Conservation (phyloP, 805 yeast species). For the Grigorovia jiainica region DNA sequence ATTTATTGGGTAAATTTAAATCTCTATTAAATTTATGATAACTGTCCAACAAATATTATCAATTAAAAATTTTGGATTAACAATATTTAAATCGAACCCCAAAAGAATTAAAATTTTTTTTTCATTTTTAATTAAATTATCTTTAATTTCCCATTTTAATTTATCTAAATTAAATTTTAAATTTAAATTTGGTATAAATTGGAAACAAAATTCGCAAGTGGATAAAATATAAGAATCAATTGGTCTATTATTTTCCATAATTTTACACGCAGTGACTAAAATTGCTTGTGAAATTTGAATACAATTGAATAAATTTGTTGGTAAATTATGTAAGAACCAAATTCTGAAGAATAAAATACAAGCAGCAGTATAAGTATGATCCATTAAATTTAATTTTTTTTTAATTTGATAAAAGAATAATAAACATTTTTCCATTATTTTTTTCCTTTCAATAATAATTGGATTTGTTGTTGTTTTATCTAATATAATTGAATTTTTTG, state of each 20-base stretch:
- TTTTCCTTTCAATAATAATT: constrained; percentile 19
- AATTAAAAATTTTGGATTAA: constrained; percentile 27
- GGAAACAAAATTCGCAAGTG: constrained; percentile 22
- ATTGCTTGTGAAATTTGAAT: constrained; percentile 27
- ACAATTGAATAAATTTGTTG: constrained; percentile 21
- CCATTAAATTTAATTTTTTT: constrained; percentile 26
- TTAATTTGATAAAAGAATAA: constrained; percentile 29
- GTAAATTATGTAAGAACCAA: constrained; percentile 27
- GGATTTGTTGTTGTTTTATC: background rate
- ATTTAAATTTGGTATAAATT: constrained; percentile 15
- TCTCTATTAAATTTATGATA: constrained; percentile 25
- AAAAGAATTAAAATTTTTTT: constrained; percentile 23
- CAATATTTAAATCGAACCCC: constrained; percentile 28
- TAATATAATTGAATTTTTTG: too few relatives aligned
- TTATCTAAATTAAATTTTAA: constrained; percentile 24
- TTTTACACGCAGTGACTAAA: constrained; percentile 30
- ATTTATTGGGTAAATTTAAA: constrained; percentile 19
- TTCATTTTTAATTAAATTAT: constrained; percentile 26
- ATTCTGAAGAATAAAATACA: constrained; percentile 28
- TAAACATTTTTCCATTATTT: constrained; percentile 27
- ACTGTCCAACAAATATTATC: constrained; percentile 29
- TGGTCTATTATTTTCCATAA: constrained; percentile 30
- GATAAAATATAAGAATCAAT: constrained; percentile 28
- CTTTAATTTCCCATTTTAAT: constrained; percentile 30
- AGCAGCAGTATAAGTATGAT: constrained; percentile 30